Conservation (phyloP, 257 asterid species). For the Solanum sejunctum region DNA sequence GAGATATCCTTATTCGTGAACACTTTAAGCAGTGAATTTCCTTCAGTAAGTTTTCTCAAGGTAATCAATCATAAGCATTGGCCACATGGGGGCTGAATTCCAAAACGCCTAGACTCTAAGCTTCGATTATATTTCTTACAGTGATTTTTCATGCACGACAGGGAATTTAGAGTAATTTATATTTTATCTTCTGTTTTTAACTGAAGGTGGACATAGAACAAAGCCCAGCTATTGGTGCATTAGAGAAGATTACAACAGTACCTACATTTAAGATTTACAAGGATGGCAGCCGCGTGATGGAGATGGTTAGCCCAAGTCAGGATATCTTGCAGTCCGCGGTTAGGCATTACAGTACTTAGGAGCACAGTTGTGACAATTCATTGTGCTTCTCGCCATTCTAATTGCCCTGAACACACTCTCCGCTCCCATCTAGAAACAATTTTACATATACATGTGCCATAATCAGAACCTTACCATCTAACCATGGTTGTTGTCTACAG, state of each 20-base stretch:
- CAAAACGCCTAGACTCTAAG: not conserved
- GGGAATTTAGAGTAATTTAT: not conserved
- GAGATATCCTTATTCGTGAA: constrained; percentile 59
- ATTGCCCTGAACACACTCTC: not conserved
- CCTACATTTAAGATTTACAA: constrained; percentile 57
- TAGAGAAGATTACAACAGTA: constrained; percentile 36
- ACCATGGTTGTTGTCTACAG: not conserved
- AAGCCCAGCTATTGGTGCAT: constrained; percentile 27
- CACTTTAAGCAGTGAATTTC: constrained; percentile 55
- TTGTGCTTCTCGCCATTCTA: constrained; percentile 12
- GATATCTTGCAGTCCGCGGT: constrained; percentile 44
- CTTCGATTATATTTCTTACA: not conserved
- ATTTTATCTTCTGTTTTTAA: not conserved
- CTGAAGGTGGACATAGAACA: constrained; percentile 56
- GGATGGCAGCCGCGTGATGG: constrained; percentile 35
- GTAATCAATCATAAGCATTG: constrained; percentile 13
- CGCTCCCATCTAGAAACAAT: not conserved
- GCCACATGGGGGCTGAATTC: not conserved
- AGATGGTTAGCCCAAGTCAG: constrained; percentile 44
- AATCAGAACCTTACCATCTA: not conserved
- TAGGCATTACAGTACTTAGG: constrained; percentile 1
- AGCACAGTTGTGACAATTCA: not conserved
- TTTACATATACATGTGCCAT: not conserved
- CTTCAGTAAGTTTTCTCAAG: constrained; percentile 68
- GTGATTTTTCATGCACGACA: not conserved